Base-by-base conservation (phyloP, 768 basidiomycete species). In the Leccinum pellstonianum region DNA sequence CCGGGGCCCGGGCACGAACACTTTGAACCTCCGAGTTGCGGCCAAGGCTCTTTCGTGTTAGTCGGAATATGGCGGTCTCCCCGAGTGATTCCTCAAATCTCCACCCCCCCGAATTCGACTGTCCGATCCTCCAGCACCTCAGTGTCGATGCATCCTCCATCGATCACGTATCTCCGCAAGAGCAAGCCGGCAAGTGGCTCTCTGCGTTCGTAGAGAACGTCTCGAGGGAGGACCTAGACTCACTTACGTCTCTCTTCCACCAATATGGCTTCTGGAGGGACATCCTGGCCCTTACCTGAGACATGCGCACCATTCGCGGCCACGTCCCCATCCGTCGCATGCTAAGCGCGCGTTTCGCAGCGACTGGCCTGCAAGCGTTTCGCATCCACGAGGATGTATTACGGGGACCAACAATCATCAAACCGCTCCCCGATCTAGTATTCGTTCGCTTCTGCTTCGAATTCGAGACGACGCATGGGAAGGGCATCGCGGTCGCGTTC, bases 361-460 rank as follows among this genome's bases (percentile, higher is more conserved):
- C 6, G 4, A 64, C 66, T 7, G 62, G 68, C 9, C 27, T 73
- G 12, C 59, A 63, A 2, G 55, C 55, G 14, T 60, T 69, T 35
- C 60, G 35, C 1, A 61, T 71, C 41, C 50, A 67, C n/a, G 61
- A 68, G 8, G 73, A 69, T 48, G 35, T 46, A 5, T 14, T 76
- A 53, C 71, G 67, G 2, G 70, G 60, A 31, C 65, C 73, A 17
- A 65, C 33, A 3, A 49, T 83, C 17, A 68, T 76, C 52, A 73
- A 68, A 15, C 80, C 79, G 2, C 79, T 76, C 57, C 77, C 83
- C 0, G 85, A 83, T 62, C 58, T 90, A 4, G 78, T 76, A 0
- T 89, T 86, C 81, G 69, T 90, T 43, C 79, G 81, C 27, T 71
- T 79, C 33, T 69, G 81, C 57, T 86, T 90, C 68, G 77, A 72